Evolutionary conservation across 1,139 yeast species (phyloP), one percentile per base, ranked within the genome.

Genomic region (Geotrichum fermentans): DNA sequence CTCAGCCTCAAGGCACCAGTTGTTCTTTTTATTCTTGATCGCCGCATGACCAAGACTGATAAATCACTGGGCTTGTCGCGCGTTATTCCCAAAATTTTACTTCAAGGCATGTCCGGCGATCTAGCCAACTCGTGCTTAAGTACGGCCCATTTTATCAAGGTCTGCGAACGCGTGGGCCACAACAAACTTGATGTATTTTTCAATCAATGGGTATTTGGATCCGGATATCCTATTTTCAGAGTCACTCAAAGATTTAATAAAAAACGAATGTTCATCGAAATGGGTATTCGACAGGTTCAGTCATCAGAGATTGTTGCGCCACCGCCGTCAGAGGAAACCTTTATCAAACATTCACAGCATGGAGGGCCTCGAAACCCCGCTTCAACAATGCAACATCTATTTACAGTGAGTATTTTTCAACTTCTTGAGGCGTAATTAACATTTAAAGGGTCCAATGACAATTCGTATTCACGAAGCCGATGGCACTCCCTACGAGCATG

Each of bases 401-500:
- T 87, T 58, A 76, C 85, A 10, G 53, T 49, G 35, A 33, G 52
- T 45, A 30, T 14, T 28, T 17, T 36, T 16, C 21, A 8, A 11
- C 3, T 18, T n/a, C 22, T 16, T 26, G 8, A n/a, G 18, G 17
- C 3, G 11, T 22, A 32, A 13, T n/a, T 43, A 37, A 41, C 28
- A 33, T 28, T 16, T 21, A 24, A 38, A 49, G 11, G 99, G 99
- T 0, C 97, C 98, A 0, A 88, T 94, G 86, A 94, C 98, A 0
- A 86, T 94, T 37, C 74, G 98, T 61, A 90, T 94, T 39, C 98
- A 94, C 63, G 99, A 94, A 64, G 95, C 97, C 0, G 98, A 94
- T 66, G 98, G 98, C n/a, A 88, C 97, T 0, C 98, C 99, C 0
- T 92, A 94, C 61, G 99, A 94, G 62, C 99, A 94, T 64, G 92